Base-by-base conservation (phyloP, 371 early-diverging fungal species). In the Mucor lusitanicus region DNA sequence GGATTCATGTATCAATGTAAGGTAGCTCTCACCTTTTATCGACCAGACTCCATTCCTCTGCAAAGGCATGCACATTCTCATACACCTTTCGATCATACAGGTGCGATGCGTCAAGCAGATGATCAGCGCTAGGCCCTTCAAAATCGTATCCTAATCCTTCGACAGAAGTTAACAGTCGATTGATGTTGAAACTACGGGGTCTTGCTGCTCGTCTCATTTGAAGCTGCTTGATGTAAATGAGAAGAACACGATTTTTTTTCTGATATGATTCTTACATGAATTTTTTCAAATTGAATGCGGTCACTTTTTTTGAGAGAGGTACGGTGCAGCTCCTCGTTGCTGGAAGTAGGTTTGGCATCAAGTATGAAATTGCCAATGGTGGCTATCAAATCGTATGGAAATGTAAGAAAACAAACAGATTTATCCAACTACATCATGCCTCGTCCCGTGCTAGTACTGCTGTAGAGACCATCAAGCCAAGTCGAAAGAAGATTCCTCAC, bases 41-140 rank as follows among this genome's bases (percentile, higher is more conserved):
- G 2, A 63, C 46, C 7, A 63, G 9, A 13, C 59, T 60, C 69
- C 69, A 73, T 46, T 73, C 73, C 0, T 61, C 58, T 28, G 21
- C n/a, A 28, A 58, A 9, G 7, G 61, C 69, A 42, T 66, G 69
- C 5, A 73, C 40, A 27, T 73, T 23, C 3, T 55, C 12, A 55
- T 69, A 73, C 17, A 66, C 57, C 0, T 33, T 23, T 59, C 59
- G 65, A 7, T 56, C 39, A 17, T 68, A 58, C 12, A 68, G 25
- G 1, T 61, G 44, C 61, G 56, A 42, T 6, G 46, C 53, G 17
- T 72, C 72, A 37, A 68, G 28, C 11, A 72, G 33, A 28, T 53
- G 23, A 21, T 68, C 61, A 23, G 54, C 50, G 21, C 39, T 21
- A 25, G 72, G 72, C 1, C 72, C 72, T 50, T 68, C 65, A 13